Evolutionary conservation across 768 basidiomycete species (phyloP).

Genomic region (Collybia sp.): DNA sequence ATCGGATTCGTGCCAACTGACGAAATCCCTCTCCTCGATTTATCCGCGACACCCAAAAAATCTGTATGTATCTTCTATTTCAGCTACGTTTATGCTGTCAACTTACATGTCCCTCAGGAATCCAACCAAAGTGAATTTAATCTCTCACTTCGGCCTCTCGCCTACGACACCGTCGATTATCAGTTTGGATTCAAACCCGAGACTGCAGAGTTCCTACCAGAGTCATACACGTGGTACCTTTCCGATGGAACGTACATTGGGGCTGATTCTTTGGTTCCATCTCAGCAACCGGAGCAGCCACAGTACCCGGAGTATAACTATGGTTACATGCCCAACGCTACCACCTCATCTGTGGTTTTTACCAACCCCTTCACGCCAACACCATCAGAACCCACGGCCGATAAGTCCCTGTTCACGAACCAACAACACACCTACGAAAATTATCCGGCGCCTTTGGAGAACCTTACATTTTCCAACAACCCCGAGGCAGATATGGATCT

Average conservation of each 20-base stretch:
- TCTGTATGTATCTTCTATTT: constrained; percentile 10
- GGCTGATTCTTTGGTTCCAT: too few relatives aligned
- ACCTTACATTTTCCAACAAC: too few relatives aligned
- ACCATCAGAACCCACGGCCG: too few relatives aligned
- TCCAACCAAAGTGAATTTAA: not conserved
- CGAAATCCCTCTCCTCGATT: constrained; percentile 29
- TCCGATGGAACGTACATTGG: too few relatives aligned
- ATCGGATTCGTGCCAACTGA: constrained; percentile 26
- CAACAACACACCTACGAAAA: too few relatives aligned
- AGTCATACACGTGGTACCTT: constrained; percentile 5
- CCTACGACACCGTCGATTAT: constrained; percentile 7
- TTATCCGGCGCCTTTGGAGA: too few relatives aligned
- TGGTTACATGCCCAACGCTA: not conserved
- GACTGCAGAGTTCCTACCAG: not conserved
- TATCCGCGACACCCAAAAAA: constrained; percentile 12
- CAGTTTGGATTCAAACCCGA: constrained; percentile 11
- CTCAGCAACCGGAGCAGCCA: too few relatives aligned
- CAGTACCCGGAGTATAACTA: not conserved
- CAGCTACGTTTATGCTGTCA: too few relatives aligned
- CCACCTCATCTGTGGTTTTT: not conserved
- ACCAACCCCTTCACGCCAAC: constrained; percentile 1
- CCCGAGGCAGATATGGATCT: constrained; percentile 7
- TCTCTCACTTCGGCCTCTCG: constrained; percentile 4
- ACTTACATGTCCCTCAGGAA: not conserved
- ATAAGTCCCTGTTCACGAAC: too few relatives aligned